Base-by-base conservation (phyloP, 2,329 filamentous ascomycete genomes). In the Pseudocercospora pini-densiflorae region DNA sequence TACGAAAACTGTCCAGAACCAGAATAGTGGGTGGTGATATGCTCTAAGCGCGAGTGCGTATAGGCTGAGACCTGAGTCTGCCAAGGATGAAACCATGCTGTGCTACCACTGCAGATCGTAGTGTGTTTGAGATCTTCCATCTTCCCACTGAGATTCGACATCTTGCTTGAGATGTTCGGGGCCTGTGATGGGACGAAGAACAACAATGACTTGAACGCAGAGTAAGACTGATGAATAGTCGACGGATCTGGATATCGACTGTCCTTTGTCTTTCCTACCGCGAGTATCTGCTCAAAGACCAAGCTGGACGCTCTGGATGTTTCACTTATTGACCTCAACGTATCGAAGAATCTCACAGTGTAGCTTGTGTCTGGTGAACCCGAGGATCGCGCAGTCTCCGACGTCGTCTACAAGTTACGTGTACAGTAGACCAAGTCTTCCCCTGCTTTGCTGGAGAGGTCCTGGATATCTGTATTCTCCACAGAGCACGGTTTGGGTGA, bases 1-100 rank as follows among this genome's bases (percentile, higher is more conserved):
- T 24, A 63, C 23, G 64, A 67, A 67, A 24, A 63, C 55, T 47
- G 40, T 1, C n/a, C 14, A 16, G 57, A 67, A 67, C 21, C 31
- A 57, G 57, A 61, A 64, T 3, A 57, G 57, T 16, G 62, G 47
- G 16, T 57, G 62, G 3, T 51, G 9, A 27, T 61, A 64, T 2
- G 62, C 62, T 45, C 23, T n/a, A 43, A 10, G 10, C 2, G 47
- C 61, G 9, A 19, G 16, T 2, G 40, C n/a, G n/a, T 43, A 9
- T 16, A 43, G 40, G 16, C 6, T 8, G 40, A 19, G 14, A 19
- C 16, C 40, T 19, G 40, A 43, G 16, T 43, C 16, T 19, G 16
- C 40, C 40, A 3, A 19, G n/a, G 40, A 43, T 5, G 40, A 43
- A 3, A 9, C 16, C 40, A 43, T 43, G 40, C 40, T 43, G 40